Conservation (phyloP, 75 land plant species). For the Pinus albicaulis region DNA sequence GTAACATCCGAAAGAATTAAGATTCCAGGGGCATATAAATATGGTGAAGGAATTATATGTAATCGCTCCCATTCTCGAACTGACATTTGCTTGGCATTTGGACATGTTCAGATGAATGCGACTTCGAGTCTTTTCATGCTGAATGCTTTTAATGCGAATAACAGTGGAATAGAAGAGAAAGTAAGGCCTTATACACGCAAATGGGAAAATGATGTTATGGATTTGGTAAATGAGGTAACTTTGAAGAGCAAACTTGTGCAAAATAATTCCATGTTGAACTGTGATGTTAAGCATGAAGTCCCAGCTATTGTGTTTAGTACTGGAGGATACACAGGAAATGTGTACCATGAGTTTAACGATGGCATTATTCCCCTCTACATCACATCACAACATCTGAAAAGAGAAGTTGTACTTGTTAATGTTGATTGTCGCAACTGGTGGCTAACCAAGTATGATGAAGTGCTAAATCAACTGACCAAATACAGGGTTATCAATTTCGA, state of each 20-base stretch:
- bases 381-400: constrained; percentile 35
- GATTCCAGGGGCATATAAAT: constrained; percentile 3
- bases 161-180: constrained; percentile 21
- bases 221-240: constrained; percentile 34
- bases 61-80: constrained; percentile 42
- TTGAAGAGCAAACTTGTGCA: neutral
- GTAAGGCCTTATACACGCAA: constrained; percentile 65
- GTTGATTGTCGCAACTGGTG: constrained; percentile 43
- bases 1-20: neutral
- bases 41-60: constrained; percentile 22
- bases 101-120: constrained; percentile 15
- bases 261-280: constrained; percentile 6
- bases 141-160: constrained; percentile 14
- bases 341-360: constrained; percentile 49
- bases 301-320: constrained; percentile 46
- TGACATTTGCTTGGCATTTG: constrained; percentile 31
- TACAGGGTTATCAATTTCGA: constrained; percentile 26
- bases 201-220: constrained; percentile 46
- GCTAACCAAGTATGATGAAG: constrained; percentile 30
- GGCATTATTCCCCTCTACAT: constrained; percentile 46
- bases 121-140: constrained; percentile 6
- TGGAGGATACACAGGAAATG: constrained; percentile 50
- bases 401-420: constrained; percentile 31
- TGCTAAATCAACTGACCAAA: constrained; percentile 22
- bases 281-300: constrained; percentile 32